Base-by-base conservation (phyloP, 2,329 filamentous ascomycete species). In the Colletotrichum tanaceti region DNA sequence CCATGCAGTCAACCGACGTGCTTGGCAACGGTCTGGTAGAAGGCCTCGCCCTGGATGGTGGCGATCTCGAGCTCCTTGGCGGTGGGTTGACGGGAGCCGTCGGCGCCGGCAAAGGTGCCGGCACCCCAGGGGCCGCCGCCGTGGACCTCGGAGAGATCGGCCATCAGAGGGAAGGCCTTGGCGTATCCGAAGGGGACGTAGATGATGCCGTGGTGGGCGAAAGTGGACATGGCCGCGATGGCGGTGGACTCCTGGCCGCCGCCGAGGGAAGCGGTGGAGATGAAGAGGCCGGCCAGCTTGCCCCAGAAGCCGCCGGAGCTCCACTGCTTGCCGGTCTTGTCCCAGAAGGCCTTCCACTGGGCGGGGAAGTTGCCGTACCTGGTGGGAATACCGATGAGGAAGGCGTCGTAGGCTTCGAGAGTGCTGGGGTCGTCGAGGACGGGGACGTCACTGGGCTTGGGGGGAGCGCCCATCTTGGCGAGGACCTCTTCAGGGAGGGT, bases 351-450 rank as follows among this genome's bases (percentile, higher is more conserved):
- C 86, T 96, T 98, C 92, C 92, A 98, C 84, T 99, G 96, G 20
- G 91, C 93, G 57, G 95, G 94, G 87, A 97, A 97, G 89, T 97
- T 98, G 75, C 96, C 96, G 84, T 93, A 99, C 73, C 96, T 89
- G 59, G 96, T 99, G 69, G 96, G 96, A 79, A 98, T 96, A 73
- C 96, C 96, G 75, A 98, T 87, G 72, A 99, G 90, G 85, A 98
- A 90, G 73, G 85, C 96, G 77, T 98, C 74, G 84, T 97, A 98
- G 61, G 84, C 72, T 77, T 90, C 88, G 50, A 98, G 90, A 39
- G 79, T 83, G 14, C 77, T 61, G 6, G 89, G 85, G 76, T 87
- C 82, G 20, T 86, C 79, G 58, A 90, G 85, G 73, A 93, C 79
- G 66, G 90, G 87, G 78, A 96, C 83, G 77, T 88, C 85, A 72